Evolutionary conservation across 495 filamentous ascomycete species (phyloP).

Genomic region (Terfezia claveryi): DNA sequence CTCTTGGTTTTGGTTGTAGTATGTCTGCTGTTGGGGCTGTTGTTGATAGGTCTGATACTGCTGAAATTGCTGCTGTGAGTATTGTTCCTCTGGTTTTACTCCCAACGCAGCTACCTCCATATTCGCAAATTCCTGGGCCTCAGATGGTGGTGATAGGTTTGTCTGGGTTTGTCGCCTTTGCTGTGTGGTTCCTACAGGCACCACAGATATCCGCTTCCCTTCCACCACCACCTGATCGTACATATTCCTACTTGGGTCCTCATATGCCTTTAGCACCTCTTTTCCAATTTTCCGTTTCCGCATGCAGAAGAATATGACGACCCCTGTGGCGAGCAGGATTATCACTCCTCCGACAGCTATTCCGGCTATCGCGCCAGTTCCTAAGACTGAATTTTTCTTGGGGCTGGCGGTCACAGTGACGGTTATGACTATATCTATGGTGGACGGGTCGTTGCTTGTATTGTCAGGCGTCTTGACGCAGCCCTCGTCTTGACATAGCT

Average conservation of each 20-base stretch:
- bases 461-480: too few species aligned
- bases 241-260: not conserved
- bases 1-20: too few species aligned
- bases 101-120: too few species aligned
- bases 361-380: not conserved
- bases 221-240: not conserved
- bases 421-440: too few species aligned
- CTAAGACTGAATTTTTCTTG: not conserved
- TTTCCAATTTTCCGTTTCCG: not conserved
- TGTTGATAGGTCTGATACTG: too few species aligned
- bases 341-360: not conserved
- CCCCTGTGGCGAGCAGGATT: not conserved
- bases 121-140: too few species aligned
- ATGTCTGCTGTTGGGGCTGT: too few species aligned
- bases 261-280: not conserved
- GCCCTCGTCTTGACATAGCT: too few species aligned
- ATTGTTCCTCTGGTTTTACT: too few species aligned
- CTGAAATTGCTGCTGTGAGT: too few species aligned
- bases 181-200: not conserved
- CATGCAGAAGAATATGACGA: not conserved
- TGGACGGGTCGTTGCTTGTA: too few species aligned
- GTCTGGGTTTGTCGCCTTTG: not conserved
- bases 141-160: too few species aligned
- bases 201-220: not conserved
- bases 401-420: not conserved